These are phyloP conservation scores for Phaeotremella fagi DNA, from an alignment of 768 basidiomycete species.

Conservation along the genomic window DNA sequence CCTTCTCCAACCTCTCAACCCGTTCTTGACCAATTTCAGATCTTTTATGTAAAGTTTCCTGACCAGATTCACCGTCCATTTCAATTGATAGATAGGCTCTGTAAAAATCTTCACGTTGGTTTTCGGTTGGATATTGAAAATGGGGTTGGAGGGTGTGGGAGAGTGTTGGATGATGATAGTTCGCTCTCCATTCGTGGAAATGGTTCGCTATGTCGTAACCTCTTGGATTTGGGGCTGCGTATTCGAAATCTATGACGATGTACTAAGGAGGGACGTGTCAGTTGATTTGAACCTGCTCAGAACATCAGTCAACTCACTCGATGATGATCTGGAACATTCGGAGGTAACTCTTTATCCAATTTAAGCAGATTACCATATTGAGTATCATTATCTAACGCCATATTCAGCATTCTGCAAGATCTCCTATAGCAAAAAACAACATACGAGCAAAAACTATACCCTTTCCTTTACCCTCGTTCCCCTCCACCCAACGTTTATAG, in stretches of 20 bases:
- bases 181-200: conserved; percentile 93
- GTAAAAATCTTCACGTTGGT: conserved; percentile 79
- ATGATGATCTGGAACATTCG: conserved; percentile 66
- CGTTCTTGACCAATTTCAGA: conserved; percentile 51
- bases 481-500: conserved; percentile 67
- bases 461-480: conserved; percentile 58
- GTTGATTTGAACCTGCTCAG: not conserved
- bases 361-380: conserved; percentile 90
- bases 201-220: conserved; percentile 96
- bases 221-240: conserved; percentile 84
- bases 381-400: conserved; percentile 81
- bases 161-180: conserved; percentile 63
- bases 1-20: conserved; percentile 63
- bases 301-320: conserved; percentile 54
- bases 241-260: conserved; percentile 97
- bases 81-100: conserved; percentile 64
- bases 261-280: conserved; percentile 55
- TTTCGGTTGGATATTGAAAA: conserved; percentile 64
- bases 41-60: conserved; percentile 25
- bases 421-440: conserved; percentile 10
- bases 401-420: conserved; percentile 50
- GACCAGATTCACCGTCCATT: conserved; percentile 30
- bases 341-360: conserved; percentile 54
- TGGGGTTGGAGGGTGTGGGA: conserved; percentile 49
- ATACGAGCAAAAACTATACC: conserved; percentile 55